phyloP scores from a whole-genome alignment of 2,329 filamentous ascomycete species.

The Penicillium sp. region DNA sequence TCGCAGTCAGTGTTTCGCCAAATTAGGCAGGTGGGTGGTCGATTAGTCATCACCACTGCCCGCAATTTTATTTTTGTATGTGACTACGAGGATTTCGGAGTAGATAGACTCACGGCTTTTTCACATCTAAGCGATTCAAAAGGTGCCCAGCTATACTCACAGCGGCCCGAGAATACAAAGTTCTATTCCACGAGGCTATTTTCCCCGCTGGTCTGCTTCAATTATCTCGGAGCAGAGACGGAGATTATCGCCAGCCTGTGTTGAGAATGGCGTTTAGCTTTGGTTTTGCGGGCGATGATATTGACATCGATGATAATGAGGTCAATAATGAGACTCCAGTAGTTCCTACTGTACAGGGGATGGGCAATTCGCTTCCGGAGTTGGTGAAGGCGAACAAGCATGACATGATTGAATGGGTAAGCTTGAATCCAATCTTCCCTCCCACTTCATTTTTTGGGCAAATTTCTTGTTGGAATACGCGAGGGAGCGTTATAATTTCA shows the following conservation, averaged over 20 bases:
- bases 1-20: neutral
- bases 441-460: no score
- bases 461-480: no score
- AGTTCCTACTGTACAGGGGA: conserved; percentile 7
- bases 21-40: neutral
- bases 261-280: conserved; percentile 54
- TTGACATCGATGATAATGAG: conserved; percentile 52
- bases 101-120: neutral
- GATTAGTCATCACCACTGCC: conserved; percentile 4
- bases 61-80: conserved; percentile 12
- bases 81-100: neutral
- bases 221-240: neutral
- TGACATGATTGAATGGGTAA: conserved; percentile 54
- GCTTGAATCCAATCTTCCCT: no score
- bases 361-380: conserved; percentile 30
- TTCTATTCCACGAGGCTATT: neutral
- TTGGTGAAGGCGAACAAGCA: conserved; percentile 45
- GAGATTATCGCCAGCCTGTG: neutral
- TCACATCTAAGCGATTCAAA: neutral
- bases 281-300: conserved; percentile 63
- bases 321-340: conserved; percentile 24
- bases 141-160: neutral
- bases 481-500: no score
- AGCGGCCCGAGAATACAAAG: no score
- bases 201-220: neutral